Base-by-base conservation (phyloP, 768 basidiomycete species). In the Mycena pura region DNA sequence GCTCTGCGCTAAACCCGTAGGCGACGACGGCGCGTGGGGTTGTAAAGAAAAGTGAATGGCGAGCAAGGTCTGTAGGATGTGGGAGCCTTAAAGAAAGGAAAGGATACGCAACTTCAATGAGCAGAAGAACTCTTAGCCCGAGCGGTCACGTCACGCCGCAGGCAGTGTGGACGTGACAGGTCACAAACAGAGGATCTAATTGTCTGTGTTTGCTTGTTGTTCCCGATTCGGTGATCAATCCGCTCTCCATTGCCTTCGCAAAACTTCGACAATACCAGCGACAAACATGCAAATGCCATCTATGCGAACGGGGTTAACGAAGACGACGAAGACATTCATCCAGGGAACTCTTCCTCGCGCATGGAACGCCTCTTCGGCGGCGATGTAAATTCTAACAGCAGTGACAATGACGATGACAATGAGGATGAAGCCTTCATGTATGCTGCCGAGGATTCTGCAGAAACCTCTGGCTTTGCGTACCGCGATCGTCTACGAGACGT, bases 341-440 rank as follows among this genome's bases (percentile, higher is more conserved):
- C 67, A 24, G 84, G 85, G 4, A 84, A 89, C 72, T 91, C 91
- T 70, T 84, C 88, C 3, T 76, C 85, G 45, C 87, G 83, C 44
- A 86, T 91, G 83, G 86, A 86, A 40, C 89, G 91, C 67, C 76
- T 90, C 17, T 80, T 90, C 66, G 80, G 78, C 55, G 77, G 77
- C 27, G 76, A 78, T 17, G 38, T 27, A 21, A 22, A 57, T 38
- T 57, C 62, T 19, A 63, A 62, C 11, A 72, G 72, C 14, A 68
- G 69, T 5, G 74, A 72, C 17, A 78, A 79, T 4, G 80, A 83
- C 5, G 80, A 74, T 13, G 80, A 79, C 0, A 86, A 83, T 10
- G 84, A 84, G 7, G 86, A 84, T 11, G 88, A 84, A 28, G 86
- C 76, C 0, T 95, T 95, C 66, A 61, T 93, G 27, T 95, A 94